phyloP scores from a whole-genome alignment of 305 asterid genomes.

The Fraxinus greggii region DNA sequence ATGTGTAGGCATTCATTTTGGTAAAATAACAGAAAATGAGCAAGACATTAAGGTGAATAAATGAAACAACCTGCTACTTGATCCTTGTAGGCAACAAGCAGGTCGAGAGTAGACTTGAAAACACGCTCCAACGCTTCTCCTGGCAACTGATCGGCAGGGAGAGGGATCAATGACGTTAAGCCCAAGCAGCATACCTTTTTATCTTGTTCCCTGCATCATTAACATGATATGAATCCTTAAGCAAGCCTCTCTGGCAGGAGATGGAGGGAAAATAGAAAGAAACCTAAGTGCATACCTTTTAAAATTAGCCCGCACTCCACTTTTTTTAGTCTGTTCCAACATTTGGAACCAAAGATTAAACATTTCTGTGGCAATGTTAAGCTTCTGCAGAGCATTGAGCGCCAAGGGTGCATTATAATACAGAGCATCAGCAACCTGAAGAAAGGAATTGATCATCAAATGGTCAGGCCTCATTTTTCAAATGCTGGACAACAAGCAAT shows the following conservation, averaged over 20 bases:
- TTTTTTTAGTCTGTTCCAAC: slow-evolving; percentile 81
- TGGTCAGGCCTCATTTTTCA: slow-evolving; percentile 4
- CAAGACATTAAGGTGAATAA: slow-evolving; percentile 12
- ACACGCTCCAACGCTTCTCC: slow-evolving; percentile 87
- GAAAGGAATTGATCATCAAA: slow-evolving; percentile 13
- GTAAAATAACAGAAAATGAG: not conserved
- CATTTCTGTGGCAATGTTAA: slow-evolving; percentile 76
- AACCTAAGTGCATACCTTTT: slow-evolving; percentile 48
- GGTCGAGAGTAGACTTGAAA: slow-evolving; percentile 84
- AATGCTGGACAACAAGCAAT: slow-evolving; percentile 7
- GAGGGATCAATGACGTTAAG: slow-evolving; percentile 86
- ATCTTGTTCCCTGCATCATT: slow-evolving; percentile 77
- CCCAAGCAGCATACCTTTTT: slow-evolving; percentile 97
- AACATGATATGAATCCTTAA: slow-evolving; percentile 6
- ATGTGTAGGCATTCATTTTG: not conserved
- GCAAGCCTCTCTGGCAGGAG: not conserved
- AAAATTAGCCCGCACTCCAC: slow-evolving; percentile 70
- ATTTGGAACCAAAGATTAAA: slow-evolving; percentile 95
- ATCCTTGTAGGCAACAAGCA: slow-evolving; percentile 95
- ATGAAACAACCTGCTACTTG: slow-evolving; percentile 79
- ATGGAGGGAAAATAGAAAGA: slow-evolving; percentile 9
- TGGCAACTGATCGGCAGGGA: slow-evolving; percentile 87
- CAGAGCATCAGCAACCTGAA: slow-evolving; percentile 83
- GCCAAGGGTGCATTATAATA: slow-evolving; percentile 78
- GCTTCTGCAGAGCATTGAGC: slow-evolving; percentile 78